Evolutionary conservation across 1,139 yeast species (phyloP), one percentile per base, ranked within the genome.

Genomic region (Yamadazyma atlantica): DNA sequence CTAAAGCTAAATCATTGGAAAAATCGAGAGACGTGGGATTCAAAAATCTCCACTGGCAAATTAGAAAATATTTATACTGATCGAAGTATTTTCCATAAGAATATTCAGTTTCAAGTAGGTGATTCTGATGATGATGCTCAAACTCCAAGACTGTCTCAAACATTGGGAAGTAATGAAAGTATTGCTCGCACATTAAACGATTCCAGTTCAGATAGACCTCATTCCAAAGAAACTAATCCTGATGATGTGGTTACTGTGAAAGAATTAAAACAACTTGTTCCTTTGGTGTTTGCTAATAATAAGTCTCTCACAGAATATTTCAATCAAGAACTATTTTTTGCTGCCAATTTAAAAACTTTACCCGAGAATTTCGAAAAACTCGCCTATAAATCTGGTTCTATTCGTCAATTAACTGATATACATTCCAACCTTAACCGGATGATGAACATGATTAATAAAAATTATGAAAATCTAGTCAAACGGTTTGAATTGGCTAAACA

Each of bases 321-420:
- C 27, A 42, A 46, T 21, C 50, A 53, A 29, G 55, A 56, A 36
- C 10, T 49, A 9, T 56, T 52, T 36, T 47, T 53, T 37, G 50
- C 57, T 9, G 36, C 47, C 9, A 54, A 52, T 35, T 43, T 56
- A 24, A 37, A 37, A 13, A 37, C 42, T 17, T 38, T 56, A 28
- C 26, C 46, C 6, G 44, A 45, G 1, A 34, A 29, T 22, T 44
- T 44, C 29, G 14, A 29, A 17, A 15, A 14, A 9, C 17, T 37
- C 14, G 17, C 26, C 7, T 16, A 22, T 11, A 18, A 37, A 16
- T 4, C 11, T 16, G 37, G 40, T 8, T 26, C 26, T 11, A 10
- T 23, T 11, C n/a, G 22, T 3, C 10, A 17, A 4, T 29, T 38
- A 21, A 29, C 32, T 5, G 21, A 16, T 14, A 11, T 42, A 23